A percentile compares a stretch with the other conserved stretches of the same genome.
phyloP scores from a whole-genome alignment of 2,329 filamentous ascomycete genomes.

The Claviceps sp. region DNA sequence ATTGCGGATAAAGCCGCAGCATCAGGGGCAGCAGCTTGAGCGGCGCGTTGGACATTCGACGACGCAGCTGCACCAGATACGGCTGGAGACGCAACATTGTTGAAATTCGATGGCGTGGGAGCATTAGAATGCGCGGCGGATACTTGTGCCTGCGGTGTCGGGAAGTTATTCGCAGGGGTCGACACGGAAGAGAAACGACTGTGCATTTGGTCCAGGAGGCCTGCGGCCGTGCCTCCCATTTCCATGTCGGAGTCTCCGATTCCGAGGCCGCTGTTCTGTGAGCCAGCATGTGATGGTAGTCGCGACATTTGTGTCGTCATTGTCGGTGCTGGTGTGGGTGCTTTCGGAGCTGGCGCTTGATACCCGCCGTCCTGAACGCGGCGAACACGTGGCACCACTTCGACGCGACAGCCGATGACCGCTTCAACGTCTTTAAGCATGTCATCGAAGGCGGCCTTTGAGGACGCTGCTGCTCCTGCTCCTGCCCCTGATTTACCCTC shows the following conservation, averaged over 20 bases:
- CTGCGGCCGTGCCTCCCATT: constrained; percentile 51
- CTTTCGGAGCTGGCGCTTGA: constrained; percentile 43
- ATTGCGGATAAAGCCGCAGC: constrained; percentile 6
- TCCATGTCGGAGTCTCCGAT: constrained; percentile 49
- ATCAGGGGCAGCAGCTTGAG: background rate
- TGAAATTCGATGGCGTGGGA: constrained; percentile 39
- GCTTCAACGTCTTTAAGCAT: constrained; percentile 64
- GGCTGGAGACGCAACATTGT: constrained; percentile 32
- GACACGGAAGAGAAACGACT: constrained; percentile 45
- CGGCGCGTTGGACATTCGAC: constrained; percentile 3
- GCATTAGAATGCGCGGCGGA: constrained; percentile 42
- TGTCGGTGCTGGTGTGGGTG: constrained; percentile 14
- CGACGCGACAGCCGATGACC: constrained; percentile 52
- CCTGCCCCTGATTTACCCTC: constrained; percentile 14
- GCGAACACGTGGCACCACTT: constrained; percentile 48
- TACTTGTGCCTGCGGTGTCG: constrained; percentile 46
- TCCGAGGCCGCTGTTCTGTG: constrained; percentile 41
- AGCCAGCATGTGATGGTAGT: constrained; percentile 40
- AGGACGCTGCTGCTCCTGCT: constrained; percentile 17
- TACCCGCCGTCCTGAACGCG: constrained; percentile 69
- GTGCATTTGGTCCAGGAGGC: constrained; percentile 56
- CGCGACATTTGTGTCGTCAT: constrained; percentile 30
- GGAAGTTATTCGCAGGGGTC: constrained; percentile 47
- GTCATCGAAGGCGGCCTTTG: constrained; percentile 49
- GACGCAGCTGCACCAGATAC: constrained; percentile 1